Evolutionary conservation across 1,139 yeast genomes (phyloP), one percentile per base, ranked within the genome.

Genomic region (Taphrina deformans): DNA sequence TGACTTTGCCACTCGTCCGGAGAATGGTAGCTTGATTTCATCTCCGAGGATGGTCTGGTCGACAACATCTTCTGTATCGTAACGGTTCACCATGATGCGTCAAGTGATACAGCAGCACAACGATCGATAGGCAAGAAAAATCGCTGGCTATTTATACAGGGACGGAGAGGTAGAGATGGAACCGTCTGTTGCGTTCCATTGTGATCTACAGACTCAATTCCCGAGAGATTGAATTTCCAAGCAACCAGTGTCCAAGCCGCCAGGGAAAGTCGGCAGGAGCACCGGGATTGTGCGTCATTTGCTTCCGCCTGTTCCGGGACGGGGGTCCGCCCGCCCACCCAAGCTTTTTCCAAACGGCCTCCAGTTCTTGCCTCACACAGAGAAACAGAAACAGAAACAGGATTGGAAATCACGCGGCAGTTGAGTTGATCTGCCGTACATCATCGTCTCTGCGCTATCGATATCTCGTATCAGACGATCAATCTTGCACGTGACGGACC

Each of bases 31-130:
- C 33, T n/a, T 59, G 56, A 59, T 31, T n/a, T 33, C 29, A 26
- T 59, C 48, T 14, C 63, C 63, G 16, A 59, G 63, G 35, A 59
- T 50, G 46, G 48, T n/a, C 21, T 45, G 46, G 48, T 59, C 63
- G 31, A 59, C 63, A 24, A 18, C 21, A 9, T 44, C 44, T 35
- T 53, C 59, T 45, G 63, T 24, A 2, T 16, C 55, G n/a, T 59
- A 59, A 31, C 63, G n/a, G 27, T 48, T 31, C 29, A 35, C 44
- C 56, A 59, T 48, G 14, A 14, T 38, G 41, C 35, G 9, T 29
- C 33, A 6, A 29, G 33, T 29, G 33, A 6, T 29, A 10, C 33
- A 6, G 33, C 10, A 6, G 33, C 33, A 29, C 33, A 38, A 38
- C 18, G n/a, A 18, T n/a, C n/a, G 14, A 6, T 29, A 29, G 9